Conservation (phyloP, 148 eudicot species). For the Nepenthes gracilis region DNA sequence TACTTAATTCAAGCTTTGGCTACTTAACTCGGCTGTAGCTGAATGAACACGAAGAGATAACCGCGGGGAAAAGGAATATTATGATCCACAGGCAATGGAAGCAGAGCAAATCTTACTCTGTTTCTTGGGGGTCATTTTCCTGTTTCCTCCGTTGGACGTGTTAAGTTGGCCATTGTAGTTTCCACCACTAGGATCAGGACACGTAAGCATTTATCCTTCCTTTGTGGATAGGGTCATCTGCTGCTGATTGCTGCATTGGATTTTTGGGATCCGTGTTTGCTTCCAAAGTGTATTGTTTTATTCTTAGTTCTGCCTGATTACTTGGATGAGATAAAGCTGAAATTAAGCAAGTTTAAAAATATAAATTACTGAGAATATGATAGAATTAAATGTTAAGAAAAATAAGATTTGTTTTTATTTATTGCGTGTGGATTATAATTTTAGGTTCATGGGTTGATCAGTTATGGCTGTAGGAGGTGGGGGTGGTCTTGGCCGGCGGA, state of each 20-base stretch:
- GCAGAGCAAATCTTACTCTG: background rate
- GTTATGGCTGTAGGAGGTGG: no score
- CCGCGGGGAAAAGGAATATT: background rate
- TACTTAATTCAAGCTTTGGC: background rate
- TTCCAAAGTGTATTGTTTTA: no score
- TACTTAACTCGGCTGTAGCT: background rate
- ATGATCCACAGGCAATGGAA: constrained; percentile 1
- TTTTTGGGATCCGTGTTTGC: background rate
- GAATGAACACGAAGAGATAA: no score
- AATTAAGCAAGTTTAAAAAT: no score
- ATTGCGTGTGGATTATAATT: no score
- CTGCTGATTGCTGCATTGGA: background rate
- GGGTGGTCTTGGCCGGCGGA: no score
- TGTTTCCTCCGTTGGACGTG: constrained; percentile 1
- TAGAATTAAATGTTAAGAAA: no score
- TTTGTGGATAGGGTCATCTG: constrained; percentile 9
- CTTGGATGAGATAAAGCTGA: no score
- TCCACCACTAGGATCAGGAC: constrained; percentile 4
- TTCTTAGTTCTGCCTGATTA: no score
- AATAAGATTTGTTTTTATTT: no score
- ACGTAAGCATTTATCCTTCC: constrained; percentile 2
- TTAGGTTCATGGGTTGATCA: no score
- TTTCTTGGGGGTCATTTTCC: constrained; percentile 12
- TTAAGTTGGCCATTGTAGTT: background rate
- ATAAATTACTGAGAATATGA: no score